Base-by-base conservation (phyloP, 495 filamentous ascomycete genomes). In the Aspergillus kassunensis region DNA sequence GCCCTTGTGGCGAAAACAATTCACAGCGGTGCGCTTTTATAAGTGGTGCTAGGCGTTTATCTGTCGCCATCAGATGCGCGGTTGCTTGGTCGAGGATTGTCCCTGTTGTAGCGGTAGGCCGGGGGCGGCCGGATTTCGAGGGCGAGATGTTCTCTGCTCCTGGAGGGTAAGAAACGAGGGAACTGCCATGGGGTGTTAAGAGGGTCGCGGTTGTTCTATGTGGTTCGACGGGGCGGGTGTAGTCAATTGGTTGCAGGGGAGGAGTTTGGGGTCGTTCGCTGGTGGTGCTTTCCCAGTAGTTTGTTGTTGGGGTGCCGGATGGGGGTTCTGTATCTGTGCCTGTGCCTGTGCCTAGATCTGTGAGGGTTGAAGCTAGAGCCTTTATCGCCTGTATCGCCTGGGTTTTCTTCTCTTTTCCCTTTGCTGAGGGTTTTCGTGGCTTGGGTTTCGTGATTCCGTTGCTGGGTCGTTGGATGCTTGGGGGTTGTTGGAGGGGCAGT, bases 1-100 rank as follows among this genome's bases (percentile, higher is more conserved):
- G 69, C 0, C 90, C 91, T 44, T 87, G 84, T 2, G 90, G 80
- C 6, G 87, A 88, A 69, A 97, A 96, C 11, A 93, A 62, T 31
- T 71, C 63, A 63, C 93, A 98, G 43, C 75, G 84, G 61, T 97
- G 78, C 55, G 79, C 73, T 44, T 87, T 83, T 54, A 97, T 82
- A 11, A 97, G 70, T 0, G 80, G 70, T 61, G 80, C 78, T 49
- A 98, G 79, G 40, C 84, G 84, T 6, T 86, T 73, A 53, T 96
- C 92, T 13, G 87, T 78, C 18, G 75, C 77, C 59, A 92, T 80
- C 7, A 98, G 71, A 68, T 96, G 89, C 11, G 80, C 82, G 54
- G 83, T 77, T 12, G 90, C 93, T 63, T 91, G 77, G 34, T 89
- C 78, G 12, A 97, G 80, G 19, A 97, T 72, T 30, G 78, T 87